Percentiles rank a stretch among this genome's conserved stretches.
Evolutionary conservation across 805 yeast genomes (phyloP).

Genomic region (Yarrowia sp.): DNA sequence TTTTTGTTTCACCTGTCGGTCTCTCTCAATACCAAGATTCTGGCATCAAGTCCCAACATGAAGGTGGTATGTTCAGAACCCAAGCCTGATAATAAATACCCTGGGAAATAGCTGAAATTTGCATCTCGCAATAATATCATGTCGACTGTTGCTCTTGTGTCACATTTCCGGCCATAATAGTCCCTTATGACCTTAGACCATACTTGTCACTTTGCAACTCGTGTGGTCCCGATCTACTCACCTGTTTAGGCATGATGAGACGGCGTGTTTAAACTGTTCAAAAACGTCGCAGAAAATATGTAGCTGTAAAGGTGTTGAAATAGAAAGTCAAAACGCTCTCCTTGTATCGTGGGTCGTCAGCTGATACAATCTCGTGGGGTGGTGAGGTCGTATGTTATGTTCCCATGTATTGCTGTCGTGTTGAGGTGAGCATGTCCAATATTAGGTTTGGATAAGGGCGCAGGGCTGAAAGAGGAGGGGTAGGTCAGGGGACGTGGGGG

Average conservation of each 20-base stretch:
- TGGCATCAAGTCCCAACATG: neutral
- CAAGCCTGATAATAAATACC: neutral
- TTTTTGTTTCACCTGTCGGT: too few species aligned
- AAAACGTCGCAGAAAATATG: neutral
- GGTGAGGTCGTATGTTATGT: slow-evolving; percentile 6
- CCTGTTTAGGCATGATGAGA: slow-evolving; percentile 12
- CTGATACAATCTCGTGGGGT: neutral
- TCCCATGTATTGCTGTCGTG: slow-evolving; percentile 19
- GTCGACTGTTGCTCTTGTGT: neutral
- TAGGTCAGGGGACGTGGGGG: neutral
- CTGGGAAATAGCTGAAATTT: neutral
- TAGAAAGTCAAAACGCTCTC: neutral
- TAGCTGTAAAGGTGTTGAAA: neutral
- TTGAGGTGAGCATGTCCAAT: slow-evolving; percentile 12
- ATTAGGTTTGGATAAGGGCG: slow-evolving; percentile 24
- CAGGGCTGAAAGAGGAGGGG: slow-evolving; percentile 16
- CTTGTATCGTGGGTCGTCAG: neutral
- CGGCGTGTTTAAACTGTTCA: neutral
- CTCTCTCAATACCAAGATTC: too few species aligned
- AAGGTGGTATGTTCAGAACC: neutral
- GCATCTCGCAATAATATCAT: neutral
- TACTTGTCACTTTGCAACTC: neutral
- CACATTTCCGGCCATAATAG: neutral
- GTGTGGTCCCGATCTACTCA: neutral
- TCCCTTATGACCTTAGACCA: neutral